phyloP scores from a whole-genome alignment of 805 yeast genomes.

The Candida nonsorbophila region DNA sequence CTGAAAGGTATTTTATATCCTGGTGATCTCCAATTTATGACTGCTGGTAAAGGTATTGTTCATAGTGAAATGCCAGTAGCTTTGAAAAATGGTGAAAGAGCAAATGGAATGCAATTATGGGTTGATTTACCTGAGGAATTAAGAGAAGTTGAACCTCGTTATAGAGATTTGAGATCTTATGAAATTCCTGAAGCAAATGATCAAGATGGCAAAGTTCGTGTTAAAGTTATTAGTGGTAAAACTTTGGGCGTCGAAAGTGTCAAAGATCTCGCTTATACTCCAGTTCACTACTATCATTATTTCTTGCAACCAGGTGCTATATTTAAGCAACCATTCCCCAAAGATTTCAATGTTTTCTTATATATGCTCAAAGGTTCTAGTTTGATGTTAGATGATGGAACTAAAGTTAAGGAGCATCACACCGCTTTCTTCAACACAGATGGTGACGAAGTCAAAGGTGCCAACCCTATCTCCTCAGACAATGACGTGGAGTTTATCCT shows the following conservation, averaged over 20 bases:
- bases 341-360: slow-evolving; percentile 61
- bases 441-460: slow-evolving; percentile 58
- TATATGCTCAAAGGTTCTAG: slow-evolving; percentile 60
- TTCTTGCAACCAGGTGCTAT: slow-evolving; percentile 59
- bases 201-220: slow-evolving; percentile 53
- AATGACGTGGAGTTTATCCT: slow-evolving; percentile 57
- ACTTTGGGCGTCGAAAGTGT: slow-evolving; percentile 71
- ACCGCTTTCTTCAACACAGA: slow-evolving; percentile 63
- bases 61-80: slow-evolving; percentile 83
- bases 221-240: slow-evolving; percentile 74
- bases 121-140: slow-evolving; percentile 68
- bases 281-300: slow-evolving; percentile 68
- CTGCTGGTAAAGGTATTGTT: slow-evolving; percentile 84
- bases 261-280: slow-evolving; percentile 76
- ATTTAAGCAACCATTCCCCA: slow-evolving; percentile 55
- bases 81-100: slow-evolving; percentile 40
- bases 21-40: slow-evolving; percentile 91
- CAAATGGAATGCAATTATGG: slow-evolving; percentile 79
- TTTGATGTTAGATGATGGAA: slow-evolving; percentile 41
- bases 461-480: slow-evolving; percentile 32
- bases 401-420: slow-evolving; percentile 39
- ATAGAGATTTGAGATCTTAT: slow-evolving; percentile 64
- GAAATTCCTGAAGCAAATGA: slow-evolving; percentile 71
- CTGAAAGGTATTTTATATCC: slow-evolving; percentile 68
- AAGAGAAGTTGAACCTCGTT: slow-evolving; percentile 65